Conservation (phyloP, 2,329 filamentous ascomycete genomes). For the Talaromyces piceae region DNA sequence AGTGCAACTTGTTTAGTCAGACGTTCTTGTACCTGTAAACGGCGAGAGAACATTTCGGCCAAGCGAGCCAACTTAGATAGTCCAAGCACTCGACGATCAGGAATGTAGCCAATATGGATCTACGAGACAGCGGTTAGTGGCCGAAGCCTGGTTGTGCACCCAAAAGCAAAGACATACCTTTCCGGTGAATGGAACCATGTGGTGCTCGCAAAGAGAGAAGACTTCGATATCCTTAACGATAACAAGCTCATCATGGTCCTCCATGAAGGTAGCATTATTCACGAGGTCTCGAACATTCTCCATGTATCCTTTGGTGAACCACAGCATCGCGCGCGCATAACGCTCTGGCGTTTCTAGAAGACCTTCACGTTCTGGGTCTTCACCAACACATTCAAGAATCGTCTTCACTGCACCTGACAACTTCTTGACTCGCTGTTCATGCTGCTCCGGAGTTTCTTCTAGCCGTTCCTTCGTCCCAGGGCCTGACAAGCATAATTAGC, state of each 20-base stretch:
- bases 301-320: conserved; percentile 95
- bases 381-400: conserved; percentile 58
- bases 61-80: conserved; percentile 93
- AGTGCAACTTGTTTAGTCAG: conserved; percentile 94
- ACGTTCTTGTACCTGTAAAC: conserved; percentile 92
- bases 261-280: conserved; percentile 89
- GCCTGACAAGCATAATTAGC: conserved; percentile 22
- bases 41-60: conserved; percentile 90
- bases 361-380: conserved; percentile 58
- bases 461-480: conserved; percentile 45
- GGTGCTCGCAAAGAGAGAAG: conserved; percentile 91
- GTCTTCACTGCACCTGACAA: conserved; percentile 57
- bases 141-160: too few species aligned
- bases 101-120: conserved; percentile 99
- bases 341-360: conserved; percentile 65
- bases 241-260: conserved; percentile 93
- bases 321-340: conserved; percentile 92
- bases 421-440: conserved; percentile 50
- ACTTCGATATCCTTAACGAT: conserved; percentile 98
- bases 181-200: conserved; percentile 90
- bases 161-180: conserved; percentile 54
- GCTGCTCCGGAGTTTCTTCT: conserved; percentile 52
- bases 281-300: conserved; percentile 87
- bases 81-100: conserved; percentile 81
- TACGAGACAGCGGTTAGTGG: conserved; percentile 29